phyloP scores from a whole-genome alignment of 805 yeast species.

The Suhomyces pyralidae region DNA sequence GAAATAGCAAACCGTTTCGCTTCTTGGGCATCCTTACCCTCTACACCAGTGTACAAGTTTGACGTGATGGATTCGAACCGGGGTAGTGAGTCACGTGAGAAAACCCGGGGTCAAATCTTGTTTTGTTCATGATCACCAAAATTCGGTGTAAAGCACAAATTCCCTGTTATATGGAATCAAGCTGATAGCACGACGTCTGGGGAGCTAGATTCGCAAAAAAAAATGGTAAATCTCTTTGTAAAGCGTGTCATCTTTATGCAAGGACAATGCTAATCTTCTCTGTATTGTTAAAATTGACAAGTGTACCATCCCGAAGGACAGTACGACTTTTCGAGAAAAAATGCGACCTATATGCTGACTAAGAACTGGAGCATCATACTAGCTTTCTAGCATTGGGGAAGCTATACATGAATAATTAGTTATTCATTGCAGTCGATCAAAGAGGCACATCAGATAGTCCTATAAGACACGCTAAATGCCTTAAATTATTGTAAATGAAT shows the following conservation, averaged over 20 bases:
- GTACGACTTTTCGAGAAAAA: constrained; percentile 25
- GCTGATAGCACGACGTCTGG: background rate
- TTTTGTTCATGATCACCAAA: too few species aligned
- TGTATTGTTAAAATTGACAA: constrained; percentile 99
- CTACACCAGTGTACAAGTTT: background rate
- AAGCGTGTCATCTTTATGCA: constrained; percentile 99
- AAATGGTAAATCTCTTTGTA: constrained; percentile 98
- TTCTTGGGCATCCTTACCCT: constrained; percentile 6
- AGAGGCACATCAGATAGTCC: too few species aligned
- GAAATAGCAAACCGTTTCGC: constrained; percentile 11
- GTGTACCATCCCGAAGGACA: constrained; percentile 48
- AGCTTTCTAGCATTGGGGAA: too few species aligned
- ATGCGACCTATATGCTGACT: background rate
- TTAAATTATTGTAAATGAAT: too few species aligned
- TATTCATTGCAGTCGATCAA: too few species aligned
- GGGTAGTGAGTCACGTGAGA: background rate
- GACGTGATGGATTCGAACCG: background rate
- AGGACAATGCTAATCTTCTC: constrained; percentile 99
- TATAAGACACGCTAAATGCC: too few species aligned
- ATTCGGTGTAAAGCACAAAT: too few species aligned
- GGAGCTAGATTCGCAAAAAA: constrained; percentile 54
- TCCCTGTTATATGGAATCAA: background rate
- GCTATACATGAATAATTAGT: too few species aligned
- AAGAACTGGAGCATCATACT: too few species aligned
- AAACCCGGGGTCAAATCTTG: background rate